Evolutionary conservation across 768 basidiomycete species (phyloP).

Genomic region (Lyophyllum atratum): DNA sequence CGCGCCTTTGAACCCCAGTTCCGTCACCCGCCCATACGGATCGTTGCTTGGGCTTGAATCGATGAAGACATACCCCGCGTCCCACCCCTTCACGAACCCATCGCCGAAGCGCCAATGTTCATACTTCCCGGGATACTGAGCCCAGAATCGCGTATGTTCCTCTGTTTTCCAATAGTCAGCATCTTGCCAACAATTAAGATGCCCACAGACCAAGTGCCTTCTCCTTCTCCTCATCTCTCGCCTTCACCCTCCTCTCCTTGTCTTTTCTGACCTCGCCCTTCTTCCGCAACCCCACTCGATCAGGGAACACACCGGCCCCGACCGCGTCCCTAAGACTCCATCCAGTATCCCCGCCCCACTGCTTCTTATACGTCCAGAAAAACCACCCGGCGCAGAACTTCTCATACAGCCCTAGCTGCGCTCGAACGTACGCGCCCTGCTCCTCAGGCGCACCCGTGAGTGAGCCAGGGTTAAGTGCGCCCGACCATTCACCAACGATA

Average conservation of each 20-base stretch:
- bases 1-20: slow-evolving; percentile 67
- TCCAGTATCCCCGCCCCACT: slow-evolving; percentile 62
- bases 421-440: slow-evolving; percentile 49
- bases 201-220: slow-evolving; percentile 32
- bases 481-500: slow-evolving; percentile 81
- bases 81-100: slow-evolving; percentile 74
- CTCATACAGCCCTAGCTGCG: slow-evolving; percentile 71
- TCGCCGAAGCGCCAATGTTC: slow-evolving; percentile 68
- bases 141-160: slow-evolving; percentile 42
- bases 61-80: slow-evolving; percentile 65
- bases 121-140: slow-evolving; percentile 55
- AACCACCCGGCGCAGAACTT: slow-evolving; percentile 70
- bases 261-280: slow-evolving; percentile 21
- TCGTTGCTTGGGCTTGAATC: slow-evolving; percentile 15
- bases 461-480: slow-evolving; percentile 67
- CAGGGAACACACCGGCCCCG: slow-evolving; percentile 61
- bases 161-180: slow-evolving; percentile 24
- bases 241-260: slow-evolving; percentile 16
- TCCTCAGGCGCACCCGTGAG: slow-evolving; percentile 41
- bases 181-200: slow-evolving; percentile 5
- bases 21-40: slow-evolving; percentile 35
- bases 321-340: slow-evolving; percentile 75
- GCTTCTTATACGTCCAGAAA: slow-evolving; percentile 86
- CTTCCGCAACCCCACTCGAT: slow-evolving; percentile 43
- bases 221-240: slow-evolving; percentile 28